Conservation (phyloP, 306 rosid genomes). For the Trifolium subterraneum region DNA sequence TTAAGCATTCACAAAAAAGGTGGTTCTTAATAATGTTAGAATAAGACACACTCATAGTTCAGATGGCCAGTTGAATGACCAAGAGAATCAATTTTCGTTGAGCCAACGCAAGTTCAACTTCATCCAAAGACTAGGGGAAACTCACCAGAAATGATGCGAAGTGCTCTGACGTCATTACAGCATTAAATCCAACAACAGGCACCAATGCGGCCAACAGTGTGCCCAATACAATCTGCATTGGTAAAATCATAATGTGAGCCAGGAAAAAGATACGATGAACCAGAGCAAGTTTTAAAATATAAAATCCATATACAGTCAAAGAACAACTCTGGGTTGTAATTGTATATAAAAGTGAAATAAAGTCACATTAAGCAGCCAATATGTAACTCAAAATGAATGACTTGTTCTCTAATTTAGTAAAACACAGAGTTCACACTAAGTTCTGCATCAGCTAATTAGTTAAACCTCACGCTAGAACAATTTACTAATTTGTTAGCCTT, state of each 20-base stretch:
- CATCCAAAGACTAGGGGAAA: slow-evolving; percentile 13
- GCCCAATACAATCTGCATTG: slow-evolving; percentile 84
- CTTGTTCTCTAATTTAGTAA: slow-evolving; percentile 25
- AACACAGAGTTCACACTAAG: neutral
- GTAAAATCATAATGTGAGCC: slow-evolving; percentile 42
- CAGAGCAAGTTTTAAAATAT: slow-evolving; percentile 21
- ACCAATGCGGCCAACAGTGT: slow-evolving; percentile 91
- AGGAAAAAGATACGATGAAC: slow-evolving; percentile 34
- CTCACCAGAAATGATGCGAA: slow-evolving; percentile 97
- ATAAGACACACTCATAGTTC: neutral
- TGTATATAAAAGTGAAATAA: slow-evolving; percentile 1
- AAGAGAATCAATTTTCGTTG: neutral
- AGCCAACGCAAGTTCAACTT: slow-evolving; percentile 18
- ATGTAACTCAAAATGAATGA: slow-evolving; percentile 13
- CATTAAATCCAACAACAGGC: slow-evolving; percentile 98
- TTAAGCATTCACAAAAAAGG: slow-evolving; percentile 5
- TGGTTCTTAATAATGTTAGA: slow-evolving; percentile 9
- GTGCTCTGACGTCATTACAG: slow-evolving; percentile 98
- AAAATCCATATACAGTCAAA: slow-evolving; percentile 23
- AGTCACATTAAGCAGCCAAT: neutral
- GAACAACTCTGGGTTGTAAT: slow-evolving; percentile 27
- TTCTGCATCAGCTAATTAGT: neutral
- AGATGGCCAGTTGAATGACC: neutral
- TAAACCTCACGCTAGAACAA: slow-evolving; percentile 1
- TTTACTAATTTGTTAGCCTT: slow-evolving; percentile 18